Base-by-base conservation (phyloP, 192 early-diverging fungal species). In the Podila clonocystis region DNA sequence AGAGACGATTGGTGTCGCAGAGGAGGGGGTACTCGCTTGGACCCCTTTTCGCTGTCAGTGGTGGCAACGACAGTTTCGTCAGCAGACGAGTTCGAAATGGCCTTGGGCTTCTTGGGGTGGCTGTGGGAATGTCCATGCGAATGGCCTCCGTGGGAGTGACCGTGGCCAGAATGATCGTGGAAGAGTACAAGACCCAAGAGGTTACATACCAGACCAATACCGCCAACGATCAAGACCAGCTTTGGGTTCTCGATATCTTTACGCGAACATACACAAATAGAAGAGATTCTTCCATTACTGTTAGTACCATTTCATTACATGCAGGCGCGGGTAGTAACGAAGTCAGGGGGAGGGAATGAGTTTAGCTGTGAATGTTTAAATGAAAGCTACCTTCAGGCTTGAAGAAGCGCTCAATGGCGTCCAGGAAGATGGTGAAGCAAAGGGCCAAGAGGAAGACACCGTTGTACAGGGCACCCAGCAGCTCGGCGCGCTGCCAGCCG, bases 401-500 rank as follows among this genome's bases (percentile, higher is more conserved):
- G 62, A 94, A 84, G 76, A 95, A 95, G 9, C 97, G 88, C 77
- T 98, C 87, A 29, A 97, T 89, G 8, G 94, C 93, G 48, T 97
- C 93, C 31, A 98, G 86, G 63, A 96, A 85, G 65, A 98, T 94
- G 12, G 94, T 95, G 75, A 97, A 91, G 74, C 95, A 98, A 12
- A 98, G 90, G 13, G 95, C 93, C 12, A 98, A 83, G n/a, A 98
- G 76, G 45, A 95, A 92, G 57, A 97, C 94, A 31, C 94, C 95
- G 73, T 97, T 98, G 50, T 95, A 88, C 4, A 98, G 88, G n/a
- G 96, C 97, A 20, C 95, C 97, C 31, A 98, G 87, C 24, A 97
- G 88, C 83, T 98, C 96, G 5, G 95, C 96, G 48, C 96, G 88
- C 83, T 96, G 94, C 91, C 93, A 93, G 24, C 96, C 96, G 78